phyloP scores from a whole-genome alignment of 2,329 filamentous ascomycete genomes.

The Dothidotthia symphoricarpi region DNA sequence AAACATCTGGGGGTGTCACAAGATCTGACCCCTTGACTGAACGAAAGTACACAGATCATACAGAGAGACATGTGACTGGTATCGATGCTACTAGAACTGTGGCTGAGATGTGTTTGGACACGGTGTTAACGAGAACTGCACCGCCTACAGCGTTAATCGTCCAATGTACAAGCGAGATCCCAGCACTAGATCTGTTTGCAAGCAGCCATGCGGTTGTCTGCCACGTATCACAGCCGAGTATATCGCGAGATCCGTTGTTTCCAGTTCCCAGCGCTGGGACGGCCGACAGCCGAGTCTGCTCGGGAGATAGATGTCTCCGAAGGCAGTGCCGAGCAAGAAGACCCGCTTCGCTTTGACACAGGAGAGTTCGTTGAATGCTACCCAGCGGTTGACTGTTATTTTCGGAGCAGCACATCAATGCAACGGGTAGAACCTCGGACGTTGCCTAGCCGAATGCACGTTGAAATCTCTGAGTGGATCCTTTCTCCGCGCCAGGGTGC shows the following conservation, averaged over 20 bases:
- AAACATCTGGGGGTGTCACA: conserved; percentile 4
- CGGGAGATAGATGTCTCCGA: not conserved
- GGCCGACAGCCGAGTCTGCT: not conserved
- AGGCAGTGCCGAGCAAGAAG: not conserved
- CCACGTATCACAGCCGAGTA: not conserved
- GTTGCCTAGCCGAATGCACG: conserved; percentile 24
- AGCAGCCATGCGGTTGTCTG: no score
- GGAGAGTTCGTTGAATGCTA: conserved; percentile 8
- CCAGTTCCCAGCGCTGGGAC: conserved; percentile 3
- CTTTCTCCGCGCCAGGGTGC: conserved; percentile 10
- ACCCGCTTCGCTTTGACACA: not conserved
- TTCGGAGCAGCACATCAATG: conserved; percentile 9
- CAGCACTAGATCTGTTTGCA: no score
- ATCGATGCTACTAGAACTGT: conserved; percentile 13
- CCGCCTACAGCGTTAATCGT: not conserved
- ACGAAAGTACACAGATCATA: conserved; percentile 11
- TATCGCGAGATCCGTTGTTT: not conserved
- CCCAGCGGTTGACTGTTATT: conserved; percentile 20
- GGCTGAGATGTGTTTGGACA: conserved; percentile 15
- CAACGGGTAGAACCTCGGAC: conserved; percentile 19
- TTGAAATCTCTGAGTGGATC: conserved; percentile 18
- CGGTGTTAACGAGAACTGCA: conserved; percentile 2
- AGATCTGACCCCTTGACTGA: conserved; percentile 3
- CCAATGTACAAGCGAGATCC: conserved; percentile 7
- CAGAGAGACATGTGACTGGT: conserved; percentile 17